Evolutionary conservation across 805 yeast genomes (phyloP).

Genomic region (Myxozyma neglecta): DNA sequence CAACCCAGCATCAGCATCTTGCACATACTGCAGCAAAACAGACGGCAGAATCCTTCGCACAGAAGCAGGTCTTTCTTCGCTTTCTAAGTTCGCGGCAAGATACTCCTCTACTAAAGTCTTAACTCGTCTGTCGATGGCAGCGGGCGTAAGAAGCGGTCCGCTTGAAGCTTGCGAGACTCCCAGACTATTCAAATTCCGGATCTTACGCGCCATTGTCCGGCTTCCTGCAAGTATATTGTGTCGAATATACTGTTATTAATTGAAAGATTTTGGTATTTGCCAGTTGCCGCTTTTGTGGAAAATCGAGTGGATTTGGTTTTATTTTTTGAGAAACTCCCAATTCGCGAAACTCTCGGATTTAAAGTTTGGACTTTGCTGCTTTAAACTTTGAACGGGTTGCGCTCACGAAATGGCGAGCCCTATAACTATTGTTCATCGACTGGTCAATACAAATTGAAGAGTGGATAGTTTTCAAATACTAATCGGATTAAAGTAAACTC

Average conservation of each 20-base stretch:
- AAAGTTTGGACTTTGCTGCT: neutral
- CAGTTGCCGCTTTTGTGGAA: no score
- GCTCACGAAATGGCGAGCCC: no score
- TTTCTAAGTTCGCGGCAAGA: conserved; percentile 18
- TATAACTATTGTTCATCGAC: no score
- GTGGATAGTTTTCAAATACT: no score
- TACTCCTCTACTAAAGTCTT: conserved; percentile 36
- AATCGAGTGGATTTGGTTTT: neutral
- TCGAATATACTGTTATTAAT: neutral
- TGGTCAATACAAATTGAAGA: no score
- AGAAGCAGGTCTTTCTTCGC: neutral
- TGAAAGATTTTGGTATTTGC: no score
- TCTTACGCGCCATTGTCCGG: conserved; percentile 16
- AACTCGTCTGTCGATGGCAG: conserved; percentile 30
- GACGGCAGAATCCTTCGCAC: conserved; percentile 20
- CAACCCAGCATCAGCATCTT: conserved; percentile 63
- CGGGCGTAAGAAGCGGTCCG: conserved; percentile 15
- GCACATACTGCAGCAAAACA: conserved; percentile 38
- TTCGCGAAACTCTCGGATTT: neutral
- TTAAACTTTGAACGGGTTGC: neutral
- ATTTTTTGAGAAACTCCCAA: neutral
- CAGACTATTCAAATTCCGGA: conserved; percentile 15
- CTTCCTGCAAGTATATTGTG: neutral
- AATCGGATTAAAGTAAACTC: neutral
- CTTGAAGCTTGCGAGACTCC: neutral